Evolutionary conservation across 108 stramenopile genomes (phyloP).

Genomic region (Seminavis robusta): DNA sequence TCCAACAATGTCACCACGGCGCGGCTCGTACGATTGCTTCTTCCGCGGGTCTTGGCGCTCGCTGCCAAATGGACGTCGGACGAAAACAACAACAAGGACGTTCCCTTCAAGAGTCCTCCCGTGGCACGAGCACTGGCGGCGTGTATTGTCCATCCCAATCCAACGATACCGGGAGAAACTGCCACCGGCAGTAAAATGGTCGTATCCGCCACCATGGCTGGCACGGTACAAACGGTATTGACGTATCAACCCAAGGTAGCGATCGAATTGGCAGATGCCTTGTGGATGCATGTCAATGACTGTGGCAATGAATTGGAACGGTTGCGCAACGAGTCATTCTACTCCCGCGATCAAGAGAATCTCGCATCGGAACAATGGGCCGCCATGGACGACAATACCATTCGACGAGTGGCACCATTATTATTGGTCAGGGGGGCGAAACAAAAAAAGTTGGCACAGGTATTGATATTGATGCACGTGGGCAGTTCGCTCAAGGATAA

Average conservation of each 20-base stretch:
- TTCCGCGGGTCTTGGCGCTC: conserved; percentile 62
- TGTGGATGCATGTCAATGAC: conserved; percentile 56
- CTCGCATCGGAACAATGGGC: not conserved
- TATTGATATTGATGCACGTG: conserved; percentile 58
- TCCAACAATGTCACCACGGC: conserved; percentile 23
- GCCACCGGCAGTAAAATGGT: not conserved
- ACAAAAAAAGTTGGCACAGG: conserved; percentile 29
- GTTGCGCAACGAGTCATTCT: conserved; percentile 23
- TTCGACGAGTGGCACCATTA: conserved; percentile 40
- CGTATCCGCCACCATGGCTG: conserved; percentile 22
- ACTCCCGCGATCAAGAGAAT: conserved; percentile 26
- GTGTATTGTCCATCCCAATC: conserved; percentile 52
- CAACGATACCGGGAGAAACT: not conserved
- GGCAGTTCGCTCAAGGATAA: conserved; percentile 28
- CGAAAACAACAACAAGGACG: conserved; percentile 27
- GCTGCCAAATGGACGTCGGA: conserved; percentile 42
- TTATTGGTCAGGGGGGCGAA: conserved; percentile 23
- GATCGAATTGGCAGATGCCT: conserved; percentile 39
- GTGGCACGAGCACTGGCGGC: conserved; percentile 48
- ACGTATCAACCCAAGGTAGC: conserved; percentile 42
- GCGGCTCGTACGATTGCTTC: conserved; percentile 36
- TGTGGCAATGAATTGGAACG: conserved; percentile 14
- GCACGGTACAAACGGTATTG: conserved; percentile 48
- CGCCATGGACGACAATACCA: conserved; percentile 32
- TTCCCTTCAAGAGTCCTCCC: conserved; percentile 25